Base-by-base conservation (phyloP, 1,139 yeast species). In the Lodderomyces beijingensis region DNA sequence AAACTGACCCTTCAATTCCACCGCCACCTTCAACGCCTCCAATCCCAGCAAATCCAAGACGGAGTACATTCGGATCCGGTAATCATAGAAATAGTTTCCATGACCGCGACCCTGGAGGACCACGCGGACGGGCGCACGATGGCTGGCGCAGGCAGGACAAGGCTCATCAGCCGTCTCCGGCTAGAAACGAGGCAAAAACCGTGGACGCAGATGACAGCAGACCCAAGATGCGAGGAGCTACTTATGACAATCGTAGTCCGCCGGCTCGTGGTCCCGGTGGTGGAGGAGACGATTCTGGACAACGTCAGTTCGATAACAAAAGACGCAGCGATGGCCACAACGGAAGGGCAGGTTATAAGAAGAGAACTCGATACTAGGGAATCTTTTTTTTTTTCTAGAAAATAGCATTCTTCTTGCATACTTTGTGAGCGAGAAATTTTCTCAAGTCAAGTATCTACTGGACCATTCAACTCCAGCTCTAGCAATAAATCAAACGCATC, bases 261-360 rank as follows among this genome's bases (percentile, higher is more conserved):
- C n/a, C n/a, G n/a, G n/a, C n/a, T n/a, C n/a, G n/a, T n/a, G n/a
- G n/a, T n/a, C n/a, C n/a, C 11, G 36, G 41, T 23, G 32, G 42
- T 42, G 26, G 35, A 11, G 31, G 20, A 28, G 10, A 22, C 11
- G 18, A 14, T 21, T 19, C 15, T 15, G 28, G 16, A 3, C 18
- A 22, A 15, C 18, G 24, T 11, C 23, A 12, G 4, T 22, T 17
- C 11, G 11, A 24, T 5, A 24, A 30, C 27, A 45, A 45, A 23
- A 61, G 62, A 34, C 49, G 69, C 43, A 55, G 51, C 34, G 43
- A 28, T 10, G 43, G 45, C 31, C 25, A 57, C 19, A 40, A 37
- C 24, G 43, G 49, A 27, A 52, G 55, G 19, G 43, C 66, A 32
- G 53, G 52, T 4, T 53, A 56, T 38, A 65, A 59, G 23, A 64